Evolutionary conservation across 768 basidiomycete species (phyloP).

Genomic region (Mycena latifolia): DNA sequence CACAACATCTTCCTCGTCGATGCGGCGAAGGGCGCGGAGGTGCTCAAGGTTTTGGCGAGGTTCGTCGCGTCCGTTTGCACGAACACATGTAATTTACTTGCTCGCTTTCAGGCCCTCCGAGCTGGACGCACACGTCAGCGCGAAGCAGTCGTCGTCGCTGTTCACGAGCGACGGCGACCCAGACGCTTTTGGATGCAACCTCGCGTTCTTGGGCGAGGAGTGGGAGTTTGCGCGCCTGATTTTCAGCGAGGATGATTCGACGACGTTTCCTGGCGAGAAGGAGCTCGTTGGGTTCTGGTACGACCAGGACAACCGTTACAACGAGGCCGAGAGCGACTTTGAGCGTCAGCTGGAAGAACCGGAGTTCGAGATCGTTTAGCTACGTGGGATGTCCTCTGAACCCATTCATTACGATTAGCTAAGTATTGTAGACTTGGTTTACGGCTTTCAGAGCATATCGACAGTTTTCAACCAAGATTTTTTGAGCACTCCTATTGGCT

Average conservation of each 20-base stretch:
- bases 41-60: slow-evolving; percentile 22
- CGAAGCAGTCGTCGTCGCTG: slow-evolving; percentile 10
- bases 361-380: slow-evolving; percentile 1
- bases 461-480: no score
- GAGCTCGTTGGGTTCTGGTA: slow-evolving; percentile 38
- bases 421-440: no score
- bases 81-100: no score
- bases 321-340: neutral
- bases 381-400: no score
- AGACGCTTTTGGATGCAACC: slow-evolving; percentile 26
- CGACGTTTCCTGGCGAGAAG: slow-evolving; percentile 27
- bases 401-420: no score
- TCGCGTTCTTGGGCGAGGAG: slow-evolving; percentile 12
- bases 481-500: no score
- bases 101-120: slow-evolving; percentile 20
- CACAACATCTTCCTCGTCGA: slow-evolving; percentile 30
- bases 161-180: neutral
- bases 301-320: slow-evolving; percentile 27
- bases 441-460: no score
- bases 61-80: neutral
- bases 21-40: slow-evolving; percentile 20
- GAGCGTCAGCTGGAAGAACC: slow-evolving; percentile 1
- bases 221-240: slow-evolving; percentile 34
- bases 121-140: slow-evolving; percentile 18
- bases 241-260: slow-evolving; percentile 29